Conservation (phyloP, 2,329 filamentous ascomycete species). For the Trichoderma citrinoviride region DNA sequence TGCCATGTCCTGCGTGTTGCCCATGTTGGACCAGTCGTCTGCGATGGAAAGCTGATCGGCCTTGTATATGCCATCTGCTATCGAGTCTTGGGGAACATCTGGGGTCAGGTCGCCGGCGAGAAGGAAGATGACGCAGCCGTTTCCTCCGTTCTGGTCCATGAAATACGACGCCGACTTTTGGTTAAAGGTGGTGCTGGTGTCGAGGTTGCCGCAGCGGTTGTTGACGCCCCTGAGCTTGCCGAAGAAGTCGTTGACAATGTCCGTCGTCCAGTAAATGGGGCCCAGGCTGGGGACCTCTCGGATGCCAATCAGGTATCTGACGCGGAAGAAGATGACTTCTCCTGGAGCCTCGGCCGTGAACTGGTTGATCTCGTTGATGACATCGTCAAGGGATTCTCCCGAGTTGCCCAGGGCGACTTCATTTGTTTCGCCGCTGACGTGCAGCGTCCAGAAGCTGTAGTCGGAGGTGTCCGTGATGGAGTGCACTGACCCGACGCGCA, state of each 20-base stretch:
- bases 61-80: conserved; percentile 34
- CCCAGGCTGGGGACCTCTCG: conserved; percentile 34
- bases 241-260: conserved; percentile 44
- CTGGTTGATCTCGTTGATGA: conserved; percentile 44
- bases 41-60: conserved; percentile 26
- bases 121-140: conserved; percentile 36
- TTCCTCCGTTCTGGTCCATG: conserved; percentile 35
- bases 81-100: conserved; percentile 27
- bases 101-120: conserved; percentile 28
- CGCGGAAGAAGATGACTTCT: conserved; percentile 46
- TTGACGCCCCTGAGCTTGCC: conserved; percentile 41
- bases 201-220: conserved; percentile 38
- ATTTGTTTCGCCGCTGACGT: conserved; percentile 38
- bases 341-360: conserved; percentile 44
- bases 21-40: conserved; percentile 35
- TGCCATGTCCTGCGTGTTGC: conserved; percentile 29
- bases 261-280: conserved; percentile 36
- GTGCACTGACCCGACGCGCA: conserved; percentile 40
- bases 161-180: conserved; percentile 31
- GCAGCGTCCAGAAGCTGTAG: conserved; percentile 41
- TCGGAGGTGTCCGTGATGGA: conserved; percentile 18
- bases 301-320: conserved; percentile 43
- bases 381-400: conserved; percentile 43
- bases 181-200: conserved; percentile 27
- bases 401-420: conserved; percentile 43